These are phyloP conservation scores for Wickerhamiella hasegawae DNA, from an alignment of 805 yeast genomes.

Conservation along the genomic window DNA sequence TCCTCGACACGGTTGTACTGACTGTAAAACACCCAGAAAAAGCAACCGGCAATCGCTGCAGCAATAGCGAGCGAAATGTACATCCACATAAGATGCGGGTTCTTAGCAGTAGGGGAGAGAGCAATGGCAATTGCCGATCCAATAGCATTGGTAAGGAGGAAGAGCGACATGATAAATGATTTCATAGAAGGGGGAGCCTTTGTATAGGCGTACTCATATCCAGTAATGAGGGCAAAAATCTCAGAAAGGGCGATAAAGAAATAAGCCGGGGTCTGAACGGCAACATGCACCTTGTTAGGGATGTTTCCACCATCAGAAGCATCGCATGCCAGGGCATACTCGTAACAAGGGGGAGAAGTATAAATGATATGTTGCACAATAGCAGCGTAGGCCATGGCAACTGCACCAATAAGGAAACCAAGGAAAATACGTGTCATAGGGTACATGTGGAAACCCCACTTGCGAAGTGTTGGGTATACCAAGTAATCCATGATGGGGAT, in stretches of 20 bases:
- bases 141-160: conserved; percentile 56
- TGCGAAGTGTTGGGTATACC: conserved; percentile 39
- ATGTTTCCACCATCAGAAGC: conserved; percentile 15
- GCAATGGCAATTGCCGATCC: conserved; percentile 70
- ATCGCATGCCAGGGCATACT: conserved; percentile 20
- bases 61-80: conserved; percentile 48
- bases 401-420: conserved; percentile 52
- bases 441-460: conserved; percentile 35
- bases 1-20: conserved; percentile 42
- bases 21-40: conserved; percentile 46
- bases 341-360: conserved; percentile 58
- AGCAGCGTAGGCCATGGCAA: conserved; percentile 61
- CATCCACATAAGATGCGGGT: conserved; percentile 59
- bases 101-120: conserved; percentile 44
- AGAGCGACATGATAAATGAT: conserved; percentile 43
- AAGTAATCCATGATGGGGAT: conserved; percentile 53
- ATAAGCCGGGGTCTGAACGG: conserved; percentile 59
- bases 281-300: conserved; percentile 48
- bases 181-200: conserved; percentile 62
- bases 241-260: conserved; percentile 59
- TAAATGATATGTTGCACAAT: conserved; percentile 58
- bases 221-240: conserved; percentile 66
- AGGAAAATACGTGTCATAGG: conserved; percentile 57
- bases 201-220: conserved; percentile 70
- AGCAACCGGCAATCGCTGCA: conserved; percentile 39